Conservation (phyloP, 2,329 filamentous ascomycete genomes). For the Cladosporium sp. region DNA sequence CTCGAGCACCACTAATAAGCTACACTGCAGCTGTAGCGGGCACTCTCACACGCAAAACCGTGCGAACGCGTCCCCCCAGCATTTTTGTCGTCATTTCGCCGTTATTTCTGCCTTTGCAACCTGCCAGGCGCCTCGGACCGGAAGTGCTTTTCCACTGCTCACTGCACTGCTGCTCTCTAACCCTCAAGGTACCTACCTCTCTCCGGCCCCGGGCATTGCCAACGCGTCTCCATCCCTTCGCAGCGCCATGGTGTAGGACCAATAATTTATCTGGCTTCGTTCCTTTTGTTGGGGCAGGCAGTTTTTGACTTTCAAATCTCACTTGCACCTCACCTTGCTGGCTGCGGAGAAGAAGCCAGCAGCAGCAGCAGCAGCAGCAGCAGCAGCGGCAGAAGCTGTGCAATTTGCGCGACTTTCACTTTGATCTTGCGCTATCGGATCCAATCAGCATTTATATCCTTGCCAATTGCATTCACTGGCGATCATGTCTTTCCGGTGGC, state of each 20-base stretch:
- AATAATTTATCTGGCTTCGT: background rate
- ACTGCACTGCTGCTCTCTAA: background rate
- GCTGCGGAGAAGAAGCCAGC: background rate
- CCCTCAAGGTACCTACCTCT: background rate
- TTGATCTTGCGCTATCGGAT: background rate
- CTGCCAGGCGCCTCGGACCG: background rate
- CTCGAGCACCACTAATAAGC: background rate
- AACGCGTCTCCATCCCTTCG: background rate
- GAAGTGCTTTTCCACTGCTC: background rate
- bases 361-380: too few relatives aligned
- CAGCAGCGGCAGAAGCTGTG: background rate
- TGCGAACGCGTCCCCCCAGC: background rate
- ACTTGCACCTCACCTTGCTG: background rate
- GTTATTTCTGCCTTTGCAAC: background rate
- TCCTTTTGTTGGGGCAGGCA: background rate
- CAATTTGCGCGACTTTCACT: conserved; percentile 10
- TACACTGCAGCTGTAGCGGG: background rate
- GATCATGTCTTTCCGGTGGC: conserved; percentile 15
- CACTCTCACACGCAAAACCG: background rate
- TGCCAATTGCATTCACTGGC: conserved; percentile 14
- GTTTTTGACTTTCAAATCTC: background rate
- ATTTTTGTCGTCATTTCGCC: background rate
- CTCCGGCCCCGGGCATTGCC: background rate
- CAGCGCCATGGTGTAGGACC: background rate
- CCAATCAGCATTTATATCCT: background rate